phyloP scores from a whole-genome alignment of 2,329 filamentous ascomycete species.

The Akanthomyces dipterigenus region DNA sequence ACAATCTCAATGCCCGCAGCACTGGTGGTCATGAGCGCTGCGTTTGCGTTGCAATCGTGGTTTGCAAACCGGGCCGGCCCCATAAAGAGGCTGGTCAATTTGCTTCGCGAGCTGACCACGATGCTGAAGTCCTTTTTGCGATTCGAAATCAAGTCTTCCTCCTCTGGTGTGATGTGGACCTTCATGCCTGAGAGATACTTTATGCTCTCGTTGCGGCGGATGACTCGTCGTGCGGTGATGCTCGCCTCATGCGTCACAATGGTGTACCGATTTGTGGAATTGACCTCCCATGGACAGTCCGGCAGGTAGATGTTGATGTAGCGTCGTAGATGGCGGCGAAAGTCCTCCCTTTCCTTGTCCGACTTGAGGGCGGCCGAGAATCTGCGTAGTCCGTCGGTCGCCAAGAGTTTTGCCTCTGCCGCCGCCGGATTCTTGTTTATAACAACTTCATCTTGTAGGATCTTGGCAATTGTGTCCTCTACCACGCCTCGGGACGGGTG shows the following conservation, averaged over 20 bases:
- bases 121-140: constrained; percentile 94
- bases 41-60: constrained; percentile 93
- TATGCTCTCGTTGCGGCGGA: constrained; percentile 76
- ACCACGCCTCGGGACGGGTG: constrained; percentile 74
- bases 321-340: constrained; percentile 75
- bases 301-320: constrained; percentile 91
- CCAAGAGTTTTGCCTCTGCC: constrained; percentile 67
- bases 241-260: constrained; percentile 85
- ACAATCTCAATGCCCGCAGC: constrained; percentile 87
- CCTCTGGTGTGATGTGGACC: constrained; percentile 84
- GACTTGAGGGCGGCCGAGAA: constrained; percentile 64
- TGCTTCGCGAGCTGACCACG: constrained; percentile 87
- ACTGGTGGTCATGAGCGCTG: constrained; percentile 74
- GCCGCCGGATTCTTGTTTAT: constrained; percentile 63
- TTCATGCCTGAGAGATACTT: constrained; percentile 89
- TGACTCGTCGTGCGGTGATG: constrained; percentile 71
- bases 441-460: constrained; percentile 61
- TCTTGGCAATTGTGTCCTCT: constrained; percentile 53
- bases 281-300: constrained; percentile 90
- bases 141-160: constrained; percentile 73
- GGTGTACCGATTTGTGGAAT: constrained; percentile 88
- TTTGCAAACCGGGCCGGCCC: constrained; percentile 95
- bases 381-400: constrained; percentile 65
- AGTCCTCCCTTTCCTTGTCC: constrained; percentile 77
- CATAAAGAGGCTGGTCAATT: constrained; percentile 85